Conservation (phyloP, 2,329 filamentous ascomycete genomes). For the Cercospora citrullina region DNA sequence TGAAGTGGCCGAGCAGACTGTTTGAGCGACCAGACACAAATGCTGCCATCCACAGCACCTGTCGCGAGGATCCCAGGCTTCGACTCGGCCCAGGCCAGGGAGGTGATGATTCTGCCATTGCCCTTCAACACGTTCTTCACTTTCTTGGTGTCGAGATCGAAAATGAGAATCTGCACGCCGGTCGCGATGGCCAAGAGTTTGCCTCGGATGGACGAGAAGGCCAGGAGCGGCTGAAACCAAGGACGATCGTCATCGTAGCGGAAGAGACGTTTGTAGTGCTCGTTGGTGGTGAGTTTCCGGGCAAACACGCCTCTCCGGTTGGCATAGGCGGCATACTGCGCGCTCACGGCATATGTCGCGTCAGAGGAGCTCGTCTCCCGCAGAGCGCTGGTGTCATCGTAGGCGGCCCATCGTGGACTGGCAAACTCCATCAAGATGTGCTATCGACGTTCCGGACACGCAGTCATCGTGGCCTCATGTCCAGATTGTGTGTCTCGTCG, state of each 20-base stretch:
- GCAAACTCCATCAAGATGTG: conserved; percentile 18
- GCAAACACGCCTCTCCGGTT: conserved; percentile 22
- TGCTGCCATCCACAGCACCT: conserved; percentile 27
- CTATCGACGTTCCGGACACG: not conserved
- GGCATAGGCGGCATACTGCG: conserved; percentile 26
- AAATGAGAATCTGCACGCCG: conserved; percentile 27
- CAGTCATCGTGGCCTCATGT: not conserved
- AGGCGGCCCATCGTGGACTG: conserved; percentile 15
- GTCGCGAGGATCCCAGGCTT: conserved; percentile 24
- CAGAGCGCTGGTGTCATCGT: conserved; percentile 3
- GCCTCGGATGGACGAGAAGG: conserved; percentile 22
- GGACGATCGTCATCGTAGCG: conserved; percentile 17
- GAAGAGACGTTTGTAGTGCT: conserved; percentile 16
- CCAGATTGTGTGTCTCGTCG: not conserved
- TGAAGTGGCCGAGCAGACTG: conserved; percentile 22
- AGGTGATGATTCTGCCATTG: conserved; percentile 29
- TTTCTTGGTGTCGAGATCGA: conserved; percentile 22
- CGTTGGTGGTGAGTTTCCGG: conserved; percentile 12
- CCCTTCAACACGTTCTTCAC: conserved; percentile 23
- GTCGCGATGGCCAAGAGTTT: conserved; percentile 29
- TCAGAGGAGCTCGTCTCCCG: not conserved
- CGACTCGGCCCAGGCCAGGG: conserved; percentile 21
- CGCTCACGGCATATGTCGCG: conserved; percentile 25
- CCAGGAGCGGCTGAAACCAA: conserved; percentile 23
- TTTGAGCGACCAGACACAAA: conserved; percentile 29